These are phyloP conservation scores for Naganishia onofrii DNA, from an alignment of 768 basidiomycete species.

Conservation along the genomic window DNA sequence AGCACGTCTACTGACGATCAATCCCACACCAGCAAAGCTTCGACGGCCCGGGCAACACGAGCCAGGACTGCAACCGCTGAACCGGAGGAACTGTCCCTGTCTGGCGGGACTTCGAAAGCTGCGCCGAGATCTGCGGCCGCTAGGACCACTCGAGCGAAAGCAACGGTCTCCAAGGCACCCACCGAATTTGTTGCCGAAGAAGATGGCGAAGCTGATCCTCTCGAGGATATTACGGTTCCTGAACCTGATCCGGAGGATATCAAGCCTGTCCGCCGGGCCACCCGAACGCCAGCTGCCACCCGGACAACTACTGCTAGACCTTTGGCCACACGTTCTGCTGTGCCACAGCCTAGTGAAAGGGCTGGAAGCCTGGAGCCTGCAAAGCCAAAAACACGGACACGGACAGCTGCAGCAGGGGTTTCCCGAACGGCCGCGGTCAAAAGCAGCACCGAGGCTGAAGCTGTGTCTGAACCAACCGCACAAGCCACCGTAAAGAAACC, in stretches of 20 bases:
- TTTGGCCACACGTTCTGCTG: slow-evolving; percentile 10
- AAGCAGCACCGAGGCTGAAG: slow-evolving; percentile 6
- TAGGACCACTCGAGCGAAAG: slow-evolving; percentile 14
- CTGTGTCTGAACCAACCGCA: not conserved
- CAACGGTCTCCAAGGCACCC: too few species aligned
- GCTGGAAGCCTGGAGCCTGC: slow-evolving; percentile 4
- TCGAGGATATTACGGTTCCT: slow-evolving; percentile 12
- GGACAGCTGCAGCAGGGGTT: slow-evolving; percentile 3
- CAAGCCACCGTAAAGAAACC: not conserved
- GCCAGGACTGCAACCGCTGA: not conserved
- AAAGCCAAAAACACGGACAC: slow-evolving; percentile 15
- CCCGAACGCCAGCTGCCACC: slow-evolving; percentile 2
- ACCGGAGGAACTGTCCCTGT: not conserved
- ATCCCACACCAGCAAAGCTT: not conserved
- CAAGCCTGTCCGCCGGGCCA: not conserved
- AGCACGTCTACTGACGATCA: slow-evolving; percentile 2
- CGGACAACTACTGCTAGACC: not conserved
- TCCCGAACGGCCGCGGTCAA: slow-evolving; percentile 2
- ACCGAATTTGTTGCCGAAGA: not conserved
- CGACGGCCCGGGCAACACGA: not conserved
- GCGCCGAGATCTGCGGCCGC: not conserved
- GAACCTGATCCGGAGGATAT: slow-evolving; percentile 23
- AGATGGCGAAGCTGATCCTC: slow-evolving; percentile 16
- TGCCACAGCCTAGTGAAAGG: slow-evolving; percentile 15
- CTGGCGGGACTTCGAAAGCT: not conserved